Conservation (phyloP, 176 grass and related monocot species). For the Rhynchospora pubera region DNA sequence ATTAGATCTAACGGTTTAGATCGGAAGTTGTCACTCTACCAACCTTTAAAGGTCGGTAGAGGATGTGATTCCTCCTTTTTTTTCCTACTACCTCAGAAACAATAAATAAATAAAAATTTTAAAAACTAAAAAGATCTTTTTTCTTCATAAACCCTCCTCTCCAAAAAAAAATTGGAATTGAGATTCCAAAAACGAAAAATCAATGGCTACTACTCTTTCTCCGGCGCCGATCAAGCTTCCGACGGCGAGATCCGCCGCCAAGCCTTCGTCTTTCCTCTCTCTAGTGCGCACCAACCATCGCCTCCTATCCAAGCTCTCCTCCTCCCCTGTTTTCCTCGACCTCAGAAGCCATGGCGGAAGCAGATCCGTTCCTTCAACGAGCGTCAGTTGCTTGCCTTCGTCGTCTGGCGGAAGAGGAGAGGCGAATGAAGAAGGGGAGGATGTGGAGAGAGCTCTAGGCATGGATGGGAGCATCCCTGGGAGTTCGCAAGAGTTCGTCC, state of each 20-base stretch:
- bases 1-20: too few relatives aligned
- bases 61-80: too few relatives aligned
- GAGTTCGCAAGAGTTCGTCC: constrained; percentile 81
- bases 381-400: constrained; percentile 17
- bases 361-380: constrained; percentile 1
- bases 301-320: constrained; percentile 19
- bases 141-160: neutral
- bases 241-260: constrained; percentile 1
- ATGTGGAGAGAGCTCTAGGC: constrained; percentile 87
- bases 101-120: too few relatives aligned
- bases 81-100: neutral
- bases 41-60: too few relatives aligned
- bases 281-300: constrained; percentile 18
- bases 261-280: neutral
- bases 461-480: constrained; percentile 79
- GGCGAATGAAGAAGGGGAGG: constrained; percentile 18
- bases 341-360: neutral
- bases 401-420: constrained; percentile 21
- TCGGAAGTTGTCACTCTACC: too few relatives aligned
- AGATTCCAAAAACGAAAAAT: neutral
- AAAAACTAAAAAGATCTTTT: constrained; percentile 3
- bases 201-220: constrained; percentile 47
- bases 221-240: constrained; percentile 19
- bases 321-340: constrained; percentile 22
- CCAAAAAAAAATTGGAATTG: neutral